A percentile compares a stretch with the other conserved stretches of the same genome.
Evolutionary conservation across 495 filamentous ascomycete genomes (phyloP).

Genomic region (Aspergillus baeticus): DNA sequence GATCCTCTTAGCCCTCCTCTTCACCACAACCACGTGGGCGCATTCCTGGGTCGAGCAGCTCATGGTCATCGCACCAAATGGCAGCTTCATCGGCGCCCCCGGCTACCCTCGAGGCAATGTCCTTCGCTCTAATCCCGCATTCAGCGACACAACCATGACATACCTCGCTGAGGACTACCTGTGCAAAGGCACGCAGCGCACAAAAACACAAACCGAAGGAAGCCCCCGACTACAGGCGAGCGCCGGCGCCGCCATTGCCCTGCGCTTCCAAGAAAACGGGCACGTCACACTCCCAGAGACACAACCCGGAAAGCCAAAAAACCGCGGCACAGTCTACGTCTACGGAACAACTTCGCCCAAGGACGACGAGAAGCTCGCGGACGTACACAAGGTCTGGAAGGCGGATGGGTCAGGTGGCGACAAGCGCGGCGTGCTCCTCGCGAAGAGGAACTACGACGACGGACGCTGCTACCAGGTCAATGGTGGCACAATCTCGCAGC

Average conservation of each 20-base stretch:
- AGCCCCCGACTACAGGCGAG: constrained; percentile 64
- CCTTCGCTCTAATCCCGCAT: constrained; percentile 45
- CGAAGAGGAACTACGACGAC: constrained; percentile 76
- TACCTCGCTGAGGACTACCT: constrained; percentile 46
- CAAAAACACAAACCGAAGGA: constrained; percentile 50
- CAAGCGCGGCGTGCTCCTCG: constrained; percentile 67
- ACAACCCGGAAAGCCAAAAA: constrained; percentile 59
- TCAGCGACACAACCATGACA: constrained; percentile 49
- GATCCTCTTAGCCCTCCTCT: constrained; percentile 32
- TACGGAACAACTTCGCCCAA: constrained; percentile 74
- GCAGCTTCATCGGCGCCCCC: constrained; percentile 64
- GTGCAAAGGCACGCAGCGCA: constrained; percentile 55
- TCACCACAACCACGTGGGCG: constrained; percentile 36
- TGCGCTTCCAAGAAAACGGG: constrained; percentile 83
- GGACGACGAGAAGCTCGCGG: constrained; percentile 58
- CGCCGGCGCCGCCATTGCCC: constrained; percentile 66
- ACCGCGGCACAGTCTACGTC: constrained; percentile 74
- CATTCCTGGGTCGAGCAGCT: constrained; percentile 83
- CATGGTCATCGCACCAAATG: constrained; percentile 66
- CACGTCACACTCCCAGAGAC: constrained; percentile 70
- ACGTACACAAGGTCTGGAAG: constrained; percentile 74
- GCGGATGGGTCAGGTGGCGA: constrained; percentile 74
- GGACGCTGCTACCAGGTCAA: constrained; percentile 78
- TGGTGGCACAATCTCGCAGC: constrained; percentile 45
- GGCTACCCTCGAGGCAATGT: constrained; percentile 68